phyloP scores from a whole-genome alignment of 371 early-diverging fungal species.

The Rhizomucor pusillus region DNA sequence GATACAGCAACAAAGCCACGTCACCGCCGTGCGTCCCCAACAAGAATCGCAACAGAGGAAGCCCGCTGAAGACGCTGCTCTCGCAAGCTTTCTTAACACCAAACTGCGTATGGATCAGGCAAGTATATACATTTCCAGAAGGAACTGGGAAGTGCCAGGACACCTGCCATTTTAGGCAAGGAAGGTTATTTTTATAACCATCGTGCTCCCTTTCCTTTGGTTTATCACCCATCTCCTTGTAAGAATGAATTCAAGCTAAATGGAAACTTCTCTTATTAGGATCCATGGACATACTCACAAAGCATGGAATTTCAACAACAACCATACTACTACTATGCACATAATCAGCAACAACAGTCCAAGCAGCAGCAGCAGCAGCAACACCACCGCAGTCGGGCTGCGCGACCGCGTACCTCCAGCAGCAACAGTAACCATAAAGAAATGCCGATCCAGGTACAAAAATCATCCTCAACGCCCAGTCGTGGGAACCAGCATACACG shows the following conservation, averaged over 20 bases:
- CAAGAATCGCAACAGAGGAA: constrained; percentile 2
- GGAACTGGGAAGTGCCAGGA: constrained; percentile 8
- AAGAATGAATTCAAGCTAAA: neutral
- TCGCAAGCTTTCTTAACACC: constrained; percentile 20
- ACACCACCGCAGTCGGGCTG: constrained; percentile 4
- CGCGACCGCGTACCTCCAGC: constrained; percentile 21
- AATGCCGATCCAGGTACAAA: constrained; percentile 22
- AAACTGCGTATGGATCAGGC: constrained; percentile 26
- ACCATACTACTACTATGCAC: too few species aligned
- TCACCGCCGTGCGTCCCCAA: neutral
- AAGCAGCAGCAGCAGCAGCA: constrained; percentile 13
- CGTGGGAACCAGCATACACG: constrained; percentile 9
- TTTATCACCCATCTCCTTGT: constrained; percentile 12
- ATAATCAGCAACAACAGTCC: neutral
- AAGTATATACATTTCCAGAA: constrained; percentile 10
- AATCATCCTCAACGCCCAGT: constrained; percentile 26
- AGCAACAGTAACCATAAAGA: constrained; percentile 10
- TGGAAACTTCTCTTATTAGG: constrained; percentile 9
- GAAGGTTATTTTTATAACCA: constrained; percentile 13
- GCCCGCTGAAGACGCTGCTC: constrained; percentile 15
- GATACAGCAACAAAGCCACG: constrained; percentile 12
- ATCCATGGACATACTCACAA: constrained; percentile 19
- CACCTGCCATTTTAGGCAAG: constrained; percentile 9
- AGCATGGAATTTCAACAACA: constrained; percentile 1
- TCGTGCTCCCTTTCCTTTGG: constrained; percentile 15